A percentile compares a stretch with the other conserved stretches of the same genome.
Conservation (phyloP, 169 alveolate species). For the Plasmodium fragile region DNA sequence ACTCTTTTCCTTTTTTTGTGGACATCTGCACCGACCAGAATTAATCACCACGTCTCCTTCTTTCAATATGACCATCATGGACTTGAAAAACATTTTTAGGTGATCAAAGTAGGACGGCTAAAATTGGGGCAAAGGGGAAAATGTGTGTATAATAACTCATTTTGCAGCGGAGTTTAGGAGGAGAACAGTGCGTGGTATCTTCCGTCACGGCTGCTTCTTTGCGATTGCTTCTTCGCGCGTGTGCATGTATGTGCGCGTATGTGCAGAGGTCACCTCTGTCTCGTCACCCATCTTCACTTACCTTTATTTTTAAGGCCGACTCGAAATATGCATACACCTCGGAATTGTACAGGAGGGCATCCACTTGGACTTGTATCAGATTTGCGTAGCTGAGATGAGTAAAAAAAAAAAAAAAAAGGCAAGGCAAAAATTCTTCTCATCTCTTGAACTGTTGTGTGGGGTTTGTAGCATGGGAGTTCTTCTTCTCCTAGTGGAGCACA, state of each 20-base stretch:
- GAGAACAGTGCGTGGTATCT: not conserved
- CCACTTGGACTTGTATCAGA: conserved; percentile 52
- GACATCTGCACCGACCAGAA: conserved; percentile 14
- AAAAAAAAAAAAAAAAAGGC: not conserved
- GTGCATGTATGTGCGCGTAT: not conserved
- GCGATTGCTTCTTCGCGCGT: not conserved
- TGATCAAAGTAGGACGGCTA: conserved; percentile 53
- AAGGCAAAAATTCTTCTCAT: not conserved
- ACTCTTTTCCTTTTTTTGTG: not conserved
- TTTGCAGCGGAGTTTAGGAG: not conserved
- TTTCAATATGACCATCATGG: conserved; percentile 29
- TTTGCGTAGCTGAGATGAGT: conserved; percentile 32
- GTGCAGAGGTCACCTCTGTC: not conserved
- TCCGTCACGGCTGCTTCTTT: too few relatives aligned
- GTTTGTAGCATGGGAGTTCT: not conserved
- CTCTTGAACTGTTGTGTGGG: not conserved
- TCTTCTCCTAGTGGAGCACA: not conserved
- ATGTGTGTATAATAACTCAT: not conserved
- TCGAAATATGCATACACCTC: conserved; percentile 39
- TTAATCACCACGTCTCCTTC: conserved; percentile 45
- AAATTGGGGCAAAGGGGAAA: not conserved
- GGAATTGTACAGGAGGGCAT: conserved; percentile 47
- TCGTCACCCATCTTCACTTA: not conserved
- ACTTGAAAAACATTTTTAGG: conserved; percentile 49
- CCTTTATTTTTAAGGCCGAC: conserved; percentile 32